phyloP scores from a whole-genome alignment of 495 filamentous ascomycete species.

The Penicillium manginii region DNA sequence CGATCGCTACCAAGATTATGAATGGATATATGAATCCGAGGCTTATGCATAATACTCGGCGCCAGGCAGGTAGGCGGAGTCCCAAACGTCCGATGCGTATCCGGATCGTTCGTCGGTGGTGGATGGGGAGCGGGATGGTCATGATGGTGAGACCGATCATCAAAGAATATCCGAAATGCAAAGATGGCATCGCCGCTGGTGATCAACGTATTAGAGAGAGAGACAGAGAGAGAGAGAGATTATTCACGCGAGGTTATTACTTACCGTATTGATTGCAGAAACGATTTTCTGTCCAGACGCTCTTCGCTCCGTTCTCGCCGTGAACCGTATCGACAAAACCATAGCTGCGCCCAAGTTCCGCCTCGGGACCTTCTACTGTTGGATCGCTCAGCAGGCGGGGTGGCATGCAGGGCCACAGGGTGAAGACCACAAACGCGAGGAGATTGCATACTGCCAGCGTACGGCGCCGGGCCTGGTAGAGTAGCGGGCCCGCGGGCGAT shows the following conservation, averaged over 20 bases:
- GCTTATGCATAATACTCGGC: constrained; percentile 46
- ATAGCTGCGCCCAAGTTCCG: constrained; percentile 56
- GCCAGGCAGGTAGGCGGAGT: constrained; percentile 44
- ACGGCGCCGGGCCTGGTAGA: constrained; percentile 65
- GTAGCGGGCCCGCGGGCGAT: constrained; percentile 49
- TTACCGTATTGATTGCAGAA: constrained; percentile 69
- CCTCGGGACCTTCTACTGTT: constrained; percentile 43
- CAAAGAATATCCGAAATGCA: constrained; percentile 81
- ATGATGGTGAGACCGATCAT: constrained; percentile 73
- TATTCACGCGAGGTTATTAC: no score
- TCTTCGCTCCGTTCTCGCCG: constrained; percentile 60
- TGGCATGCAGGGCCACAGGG: constrained; percentile 80
- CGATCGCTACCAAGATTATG: constrained; percentile 66
- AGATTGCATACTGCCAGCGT: constrained; percentile 77
- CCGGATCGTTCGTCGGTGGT: constrained; percentile 32
- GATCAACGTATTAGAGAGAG: not conserved
- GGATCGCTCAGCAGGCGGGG: constrained; percentile 67
- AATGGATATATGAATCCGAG: constrained; percentile 67
- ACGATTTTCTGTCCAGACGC: constrained; percentile 73
- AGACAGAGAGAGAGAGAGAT: no score
- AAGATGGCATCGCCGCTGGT: constrained; percentile 73
- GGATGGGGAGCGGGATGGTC: constrained; percentile 50
- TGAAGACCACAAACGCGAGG: constrained; percentile 77
- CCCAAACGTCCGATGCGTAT: constrained; percentile 26
- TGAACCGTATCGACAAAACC: constrained; percentile 80